Base-by-base conservation (phyloP, 139 green algal species). In the Coelastrella sp. region DNA sequence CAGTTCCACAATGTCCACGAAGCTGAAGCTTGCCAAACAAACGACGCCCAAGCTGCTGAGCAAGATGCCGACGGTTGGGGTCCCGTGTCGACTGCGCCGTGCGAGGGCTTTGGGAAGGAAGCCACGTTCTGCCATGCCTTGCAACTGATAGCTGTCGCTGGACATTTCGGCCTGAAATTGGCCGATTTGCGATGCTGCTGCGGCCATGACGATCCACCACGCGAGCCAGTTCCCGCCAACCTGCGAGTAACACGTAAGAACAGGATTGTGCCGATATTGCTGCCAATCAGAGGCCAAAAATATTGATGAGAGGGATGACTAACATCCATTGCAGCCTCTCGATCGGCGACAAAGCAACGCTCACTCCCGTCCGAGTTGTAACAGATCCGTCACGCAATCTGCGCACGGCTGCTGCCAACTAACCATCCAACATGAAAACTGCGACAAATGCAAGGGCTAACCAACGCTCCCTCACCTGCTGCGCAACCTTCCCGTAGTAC, bases 101-200 rank as follows among this genome's bases (percentile, higher is more conserved):
- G 87, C 93, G 5, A 98, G 91, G 11, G 91, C 90, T 56, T 96
- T 95, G 56, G 98, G 98, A 77, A 99, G 92, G 93, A 99, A 98
- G 23, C 98, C 98, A 5, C 98, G 93, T 94, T 99, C 97, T 0
- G 97, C 97, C 98, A 99, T 99, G 91, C 98, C 98, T 66, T 94
- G 90, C 14, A 97, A 82, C 93, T 99, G 97, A 93, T 97, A 99
- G 54, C 92, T 95, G 93, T 99, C 98, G 14, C 90, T 97, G 79
- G 93, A 96, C 98, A 99, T 99, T 93, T 99, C 98, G 0, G 98
- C 98, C 86, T 98, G 95, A 92, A 98, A 99, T 92, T 98, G 97
- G 0, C 98, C 98, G 65, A 99, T 94, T 92, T 99, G 98, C 56
- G 93, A 97, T 65, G 97, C 94, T 10, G 96, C 97, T 0, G 98